Base-by-base conservation (phyloP, 2,329 filamentous ascomycete genomes). In the Metarhizium brunneum region DNA sequence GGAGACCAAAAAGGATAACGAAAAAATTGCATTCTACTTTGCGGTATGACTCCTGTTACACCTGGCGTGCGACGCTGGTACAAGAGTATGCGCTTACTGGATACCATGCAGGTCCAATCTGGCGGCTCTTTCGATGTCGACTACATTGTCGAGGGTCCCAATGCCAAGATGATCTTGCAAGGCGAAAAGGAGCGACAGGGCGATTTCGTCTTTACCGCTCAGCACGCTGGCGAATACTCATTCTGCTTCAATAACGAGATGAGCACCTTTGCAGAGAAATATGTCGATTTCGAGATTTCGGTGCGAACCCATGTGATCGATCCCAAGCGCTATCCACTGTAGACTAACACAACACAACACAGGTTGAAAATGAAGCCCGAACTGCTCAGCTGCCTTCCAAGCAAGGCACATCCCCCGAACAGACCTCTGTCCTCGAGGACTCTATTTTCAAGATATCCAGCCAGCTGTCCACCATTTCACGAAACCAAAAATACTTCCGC, bases 171-270 rank as follows among this genome's bases (percentile, higher is more conserved):
- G 59, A 86, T 99, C 58, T 75, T 97, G 65, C 85, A 92, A 58
- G 94, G 92, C 59, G 79, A 86, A 64, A 97, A 96, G 76, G 94
- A 88, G 76, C 84, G 92, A 62, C 92, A 97, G 75, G 94, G 92
- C 54, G 94, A 99, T 73, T 97, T 95, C 68, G 94, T 99, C 60
- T 99, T 99, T 73, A 96, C 92, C 0, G 94, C 92, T 49, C 90
- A 90, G 66, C 84, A 90, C 53, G 68, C 81, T 6, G 94, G 94
- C 62, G 92, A 97, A 67, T 96, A 97, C 76, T 84, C 85, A 54
- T 97, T 99, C 77, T 99, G 94, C 81, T 99, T 99, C 79, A 88
- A 92, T 75, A 99, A 99, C 68, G 88, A 94, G 69, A 96, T 99
- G 88, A 95, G 89, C 68, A 97, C 92, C 0, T 96, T 96, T 69